Evolutionary conservation across 306 rosid species (phyloP).

Genomic region (Geum urbanum): DNA sequence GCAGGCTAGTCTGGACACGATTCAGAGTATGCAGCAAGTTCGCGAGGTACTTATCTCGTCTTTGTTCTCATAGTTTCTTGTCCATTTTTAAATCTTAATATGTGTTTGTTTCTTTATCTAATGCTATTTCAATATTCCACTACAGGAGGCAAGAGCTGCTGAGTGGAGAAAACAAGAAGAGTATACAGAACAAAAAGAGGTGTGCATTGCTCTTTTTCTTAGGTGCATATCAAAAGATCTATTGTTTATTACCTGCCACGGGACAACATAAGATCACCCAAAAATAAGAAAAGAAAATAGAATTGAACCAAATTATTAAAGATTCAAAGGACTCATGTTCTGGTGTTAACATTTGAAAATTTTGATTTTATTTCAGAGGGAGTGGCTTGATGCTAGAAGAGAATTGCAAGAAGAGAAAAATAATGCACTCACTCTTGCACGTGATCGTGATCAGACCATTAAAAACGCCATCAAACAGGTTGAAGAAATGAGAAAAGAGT

Average conservation of each 20-base stretch:
- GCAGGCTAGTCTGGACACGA: constrained; percentile 81
- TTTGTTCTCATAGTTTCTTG: background rate
- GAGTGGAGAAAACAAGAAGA: constrained; percentile 84
- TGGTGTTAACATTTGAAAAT: background rate
- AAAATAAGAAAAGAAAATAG: background rate
- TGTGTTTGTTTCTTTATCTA: background rate
- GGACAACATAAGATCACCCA: background rate
- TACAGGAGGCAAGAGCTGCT: constrained; percentile 82
- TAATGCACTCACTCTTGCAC: constrained; percentile 51
- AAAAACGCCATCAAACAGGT: constrained; percentile 64
- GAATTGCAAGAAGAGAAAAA: constrained; percentile 80
- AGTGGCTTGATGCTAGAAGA: constrained; percentile 92
- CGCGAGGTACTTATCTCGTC: constrained; percentile 60
- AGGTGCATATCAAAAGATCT: background rate
- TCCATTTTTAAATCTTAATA: background rate
- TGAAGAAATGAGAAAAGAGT: constrained; percentile 80
- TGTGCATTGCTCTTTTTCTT: constrained; percentile 18
- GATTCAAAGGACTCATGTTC: background rate
- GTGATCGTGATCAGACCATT: constrained; percentile 62
- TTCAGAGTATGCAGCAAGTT: constrained; percentile 75
- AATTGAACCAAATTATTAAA: constrained; percentile 1
- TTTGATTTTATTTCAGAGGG: constrained; percentile 49
- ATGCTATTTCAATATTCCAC: constrained; percentile 1
- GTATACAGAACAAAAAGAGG: constrained; percentile 69
- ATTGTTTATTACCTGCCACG: background rate